Conservation (phyloP, 2,329 filamentous ascomycete genomes). For the Cladosporium sp. region DNA sequence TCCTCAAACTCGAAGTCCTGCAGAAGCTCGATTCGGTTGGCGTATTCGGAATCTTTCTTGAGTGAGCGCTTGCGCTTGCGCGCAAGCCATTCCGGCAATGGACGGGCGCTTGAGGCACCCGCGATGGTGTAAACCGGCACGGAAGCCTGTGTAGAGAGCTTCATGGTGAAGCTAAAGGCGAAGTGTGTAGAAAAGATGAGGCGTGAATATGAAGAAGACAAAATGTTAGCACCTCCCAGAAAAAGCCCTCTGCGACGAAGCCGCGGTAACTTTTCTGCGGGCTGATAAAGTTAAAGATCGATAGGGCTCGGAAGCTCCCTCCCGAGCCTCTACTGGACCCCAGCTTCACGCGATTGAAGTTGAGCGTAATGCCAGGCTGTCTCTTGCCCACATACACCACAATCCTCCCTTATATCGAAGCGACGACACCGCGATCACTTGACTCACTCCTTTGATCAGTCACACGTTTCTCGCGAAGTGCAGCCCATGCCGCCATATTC, state of each 20-base stretch:
- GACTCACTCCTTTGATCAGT: too few relatives aligned
- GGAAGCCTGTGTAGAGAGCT: conserved; percentile 74
- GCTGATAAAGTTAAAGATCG: background rate
- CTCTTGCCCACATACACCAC: too few relatives aligned
- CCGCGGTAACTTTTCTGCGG: conserved; percentile 13
- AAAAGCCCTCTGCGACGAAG: conserved; percentile 1
- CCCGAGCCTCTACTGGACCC: too few relatives aligned
- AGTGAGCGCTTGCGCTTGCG: conserved; percentile 83
- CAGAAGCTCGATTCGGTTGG: conserved; percentile 87
- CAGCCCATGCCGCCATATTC: conserved; percentile 9
- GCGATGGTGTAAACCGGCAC: conserved; percentile 95
- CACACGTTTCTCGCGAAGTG: background rate
- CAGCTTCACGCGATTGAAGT: too few relatives aligned
- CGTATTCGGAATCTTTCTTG: conserved; percentile 89
- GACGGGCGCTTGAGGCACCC: conserved; percentile 80
- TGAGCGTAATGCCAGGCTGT: too few relatives aligned
- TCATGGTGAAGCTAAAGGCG: conserved; percentile 50
- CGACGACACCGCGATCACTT: too few relatives aligned
- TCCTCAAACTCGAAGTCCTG: conserved; percentile 99
- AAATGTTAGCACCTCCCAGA: conserved; percentile 1
- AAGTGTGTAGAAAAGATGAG: background rate
- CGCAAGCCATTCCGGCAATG: conserved; percentile 92
- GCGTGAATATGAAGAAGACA: background rate
- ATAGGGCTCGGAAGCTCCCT: too few relatives aligned
- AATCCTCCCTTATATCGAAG: too few relatives aligned